Conservation (phyloP, 2,329 filamentous ascomycete species). For the Fusarium sp. region DNA sequence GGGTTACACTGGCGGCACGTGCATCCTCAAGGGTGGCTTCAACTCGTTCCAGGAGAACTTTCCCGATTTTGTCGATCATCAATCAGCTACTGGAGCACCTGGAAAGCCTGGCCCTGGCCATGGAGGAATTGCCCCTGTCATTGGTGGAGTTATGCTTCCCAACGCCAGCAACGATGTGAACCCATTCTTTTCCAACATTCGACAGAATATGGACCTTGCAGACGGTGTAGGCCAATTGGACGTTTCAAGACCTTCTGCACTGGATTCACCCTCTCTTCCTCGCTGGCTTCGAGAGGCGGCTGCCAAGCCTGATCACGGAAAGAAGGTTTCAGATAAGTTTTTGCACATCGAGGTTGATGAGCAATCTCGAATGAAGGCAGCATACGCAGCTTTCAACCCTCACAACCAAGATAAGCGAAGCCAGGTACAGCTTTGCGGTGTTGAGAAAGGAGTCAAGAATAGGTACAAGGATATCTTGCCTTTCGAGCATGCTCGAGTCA, state of each 20-base stretch:
- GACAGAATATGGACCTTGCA: conserved; percentile 95
- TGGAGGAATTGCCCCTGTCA: conserved; percentile 72
- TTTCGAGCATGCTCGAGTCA: conserved; percentile 92
- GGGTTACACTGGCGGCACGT: conserved; percentile 79
- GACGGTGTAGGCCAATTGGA: conserved; percentile 89
- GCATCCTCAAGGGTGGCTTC: conserved; percentile 86
- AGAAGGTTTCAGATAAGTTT: conserved; percentile 84
- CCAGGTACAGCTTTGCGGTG: conserved; percentile 82
- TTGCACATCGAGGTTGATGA: conserved; percentile 85
- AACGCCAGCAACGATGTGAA: conserved; percentile 75
- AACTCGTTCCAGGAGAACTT: conserved; percentile 75
- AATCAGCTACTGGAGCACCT: conserved; percentile 51
- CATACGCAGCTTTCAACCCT: conserved; percentile 64
- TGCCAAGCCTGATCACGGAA: conserved; percentile 77
- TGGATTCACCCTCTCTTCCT: conserved; percentile 70
- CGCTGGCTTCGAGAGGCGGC: conserved; percentile 80
- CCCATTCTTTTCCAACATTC: conserved; percentile 95
- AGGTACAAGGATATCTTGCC: conserved; percentile 98
- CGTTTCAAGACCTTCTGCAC: conserved; percentile 59
- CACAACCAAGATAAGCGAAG: conserved; percentile 43
- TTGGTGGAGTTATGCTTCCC: conserved; percentile 89
- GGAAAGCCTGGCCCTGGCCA: conserved; percentile 62
- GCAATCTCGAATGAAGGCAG: conserved; percentile 92
- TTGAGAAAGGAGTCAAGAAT: conserved; percentile 96
- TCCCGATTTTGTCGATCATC: conserved; percentile 71